These are phyloP conservation scores for Gymnopus androsaceus DNA, from an alignment of 1,284 basidiomycete genomes.

Conservation along the genomic window DNA sequence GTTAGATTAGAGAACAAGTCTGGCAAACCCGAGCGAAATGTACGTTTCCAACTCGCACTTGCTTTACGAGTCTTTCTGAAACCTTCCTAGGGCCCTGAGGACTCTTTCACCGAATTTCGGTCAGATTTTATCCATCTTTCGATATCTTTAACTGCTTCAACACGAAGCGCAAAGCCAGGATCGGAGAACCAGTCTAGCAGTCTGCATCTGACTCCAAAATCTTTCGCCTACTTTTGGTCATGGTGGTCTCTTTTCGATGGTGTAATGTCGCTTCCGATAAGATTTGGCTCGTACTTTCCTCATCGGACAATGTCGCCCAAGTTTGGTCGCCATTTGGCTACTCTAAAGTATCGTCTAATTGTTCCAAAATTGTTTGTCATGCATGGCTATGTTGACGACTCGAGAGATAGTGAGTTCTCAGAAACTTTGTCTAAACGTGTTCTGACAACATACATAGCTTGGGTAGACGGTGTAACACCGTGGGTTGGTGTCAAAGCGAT, in stretches of 20 bases:
- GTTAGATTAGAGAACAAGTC: slow-evolving; percentile 66
- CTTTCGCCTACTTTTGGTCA: slow-evolving; percentile 89
- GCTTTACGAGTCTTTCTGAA: neutral
- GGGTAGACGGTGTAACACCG: slow-evolving; percentile 77
- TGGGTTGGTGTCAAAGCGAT: slow-evolving; percentile 86
- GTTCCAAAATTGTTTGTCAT: slow-evolving; percentile 83
- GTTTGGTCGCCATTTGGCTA: slow-evolving; percentile 87
- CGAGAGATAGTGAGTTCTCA: slow-evolving; percentile 50
- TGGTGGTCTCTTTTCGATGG: slow-evolving; percentile 91
- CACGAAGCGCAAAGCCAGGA: slow-evolving; percentile 30
- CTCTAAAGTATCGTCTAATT: slow-evolving; percentile 89
- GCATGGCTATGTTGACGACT: slow-evolving; percentile 86
- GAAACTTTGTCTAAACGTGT: slow-evolving; percentile 8
- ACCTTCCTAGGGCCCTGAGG: slow-evolving; percentile 47
- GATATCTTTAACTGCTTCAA: slow-evolving; percentile 78
- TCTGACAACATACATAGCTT: slow-evolving; percentile 62
- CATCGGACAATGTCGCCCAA: slow-evolving; percentile 81
- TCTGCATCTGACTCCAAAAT: slow-evolving; percentile 85
- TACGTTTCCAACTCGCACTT: slow-evolving; percentile 29
- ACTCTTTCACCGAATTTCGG: slow-evolving; percentile 89
- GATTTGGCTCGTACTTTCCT: slow-evolving; percentile 84
- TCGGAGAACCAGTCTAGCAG: slow-evolving; percentile 54
- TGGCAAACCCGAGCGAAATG: slow-evolving; percentile 51
- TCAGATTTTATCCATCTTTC: slow-evolving; percentile 96
- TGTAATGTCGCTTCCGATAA: slow-evolving; percentile 81